phyloP scores from a whole-genome alignment of 2,329 filamentous ascomycete species.

The Ploettnerulaceae sp. region DNA sequence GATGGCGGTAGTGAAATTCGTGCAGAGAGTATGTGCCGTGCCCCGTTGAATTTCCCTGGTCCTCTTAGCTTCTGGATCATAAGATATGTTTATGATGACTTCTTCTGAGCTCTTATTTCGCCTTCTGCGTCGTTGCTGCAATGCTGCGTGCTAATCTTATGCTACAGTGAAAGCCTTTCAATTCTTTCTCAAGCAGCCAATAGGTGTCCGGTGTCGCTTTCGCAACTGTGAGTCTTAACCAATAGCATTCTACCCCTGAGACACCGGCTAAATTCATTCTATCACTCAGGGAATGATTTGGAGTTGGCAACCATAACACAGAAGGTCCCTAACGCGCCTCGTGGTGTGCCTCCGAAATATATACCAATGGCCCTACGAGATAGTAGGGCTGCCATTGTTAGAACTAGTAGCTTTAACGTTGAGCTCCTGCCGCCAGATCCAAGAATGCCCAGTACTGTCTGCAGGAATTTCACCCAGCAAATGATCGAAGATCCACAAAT shows the following conservation, averaged over 20 bases:
- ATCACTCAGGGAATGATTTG: neutral
- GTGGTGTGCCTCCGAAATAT: neutral
- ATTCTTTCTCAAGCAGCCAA: constrained; percentile 1
- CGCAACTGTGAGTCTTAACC: neutral
- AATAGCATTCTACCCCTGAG: neutral
- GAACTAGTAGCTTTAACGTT: neutral
- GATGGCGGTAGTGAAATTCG: neutral
- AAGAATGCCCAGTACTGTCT: constrained; percentile 18
- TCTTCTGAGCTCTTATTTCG: no score
- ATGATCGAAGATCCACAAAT: constrained; percentile 21
- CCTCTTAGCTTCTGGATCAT: no score
- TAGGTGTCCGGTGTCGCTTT: neutral
- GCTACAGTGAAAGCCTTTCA: neutral
- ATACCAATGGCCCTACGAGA: neutral
- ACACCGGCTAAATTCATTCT: neutral
- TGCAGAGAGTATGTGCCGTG: no score
- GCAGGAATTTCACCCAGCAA: constrained; percentile 14
- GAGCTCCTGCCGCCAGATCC: constrained; percentile 6
- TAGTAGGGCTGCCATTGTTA: neutral
- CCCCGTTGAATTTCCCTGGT: no score
- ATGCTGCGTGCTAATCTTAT: no score
- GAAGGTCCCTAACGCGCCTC: neutral
- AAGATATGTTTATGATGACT: no score
- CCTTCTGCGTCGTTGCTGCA: no score
- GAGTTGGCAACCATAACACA: neutral